Evolutionary conservation across 116 monocot species (phyloP), one percentile per base, ranked within the genome.

Genomic region (Phalaenopsis hybrid): DNA sequence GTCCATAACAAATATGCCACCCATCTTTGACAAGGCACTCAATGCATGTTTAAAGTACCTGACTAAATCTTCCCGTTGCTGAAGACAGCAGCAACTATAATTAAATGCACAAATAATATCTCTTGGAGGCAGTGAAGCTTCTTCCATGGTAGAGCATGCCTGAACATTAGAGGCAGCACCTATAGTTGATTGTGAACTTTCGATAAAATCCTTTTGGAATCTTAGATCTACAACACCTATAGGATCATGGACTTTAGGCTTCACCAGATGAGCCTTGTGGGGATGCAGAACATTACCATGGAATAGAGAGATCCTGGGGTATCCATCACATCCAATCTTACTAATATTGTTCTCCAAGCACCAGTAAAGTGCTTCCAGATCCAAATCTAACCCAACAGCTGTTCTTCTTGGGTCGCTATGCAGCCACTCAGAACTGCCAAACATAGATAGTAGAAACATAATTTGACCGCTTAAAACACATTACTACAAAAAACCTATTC

Each of bases 11-110:
- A 99, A 99, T 67, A 99, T 95, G 48, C 95, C 99, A 77, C 99
- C 95, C 23, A 79, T 86, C 63, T 84, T 92, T 4, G 99, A 99
- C 75, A 99, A 82, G 12, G 83, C 78, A 50, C 44, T 28, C 49
- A 88, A 86, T 33, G 79, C 90, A 87, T 93, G 89, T 85, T 82
- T 92, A 68, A 99, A 99, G 81, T 99, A 99, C 75, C 85, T 73
- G 52, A 99, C 74, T 72, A 99, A 83, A 16, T 99, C 95, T 63
- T 70, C 48, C 21, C 99, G 89, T 12, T 33, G 92, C 58, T 92
- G 95, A 43, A 99, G 95, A 84, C 95, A 99, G 75, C 99, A 99
- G 75, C 99, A 99, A 80, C 99, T 99, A 81, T 99, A 99, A 78
- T 99, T 99, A 85, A 99, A 94, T 72, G 99, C 93, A 81, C 99